Conservation (phyloP, 805 yeast genomes). For the Danielozyma ontarioensis region DNA sequence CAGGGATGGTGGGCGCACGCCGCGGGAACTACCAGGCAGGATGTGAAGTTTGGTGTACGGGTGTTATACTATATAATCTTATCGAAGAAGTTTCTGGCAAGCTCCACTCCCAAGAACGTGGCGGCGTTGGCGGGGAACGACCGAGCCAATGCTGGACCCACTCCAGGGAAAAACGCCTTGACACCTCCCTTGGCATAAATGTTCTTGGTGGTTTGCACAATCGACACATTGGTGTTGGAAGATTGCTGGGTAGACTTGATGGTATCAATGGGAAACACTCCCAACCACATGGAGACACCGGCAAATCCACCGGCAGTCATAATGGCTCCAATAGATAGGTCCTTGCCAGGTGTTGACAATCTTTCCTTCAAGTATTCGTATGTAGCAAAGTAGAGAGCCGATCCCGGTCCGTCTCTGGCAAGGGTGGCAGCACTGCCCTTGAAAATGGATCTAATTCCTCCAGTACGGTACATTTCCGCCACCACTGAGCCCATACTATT, state of each 20-base stretch:
- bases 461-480: constrained; percentile 62
- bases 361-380: constrained; percentile 74
- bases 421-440: constrained; percentile 90
- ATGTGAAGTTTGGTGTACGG: too few species aligned
- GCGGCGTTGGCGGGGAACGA: constrained; percentile 99
- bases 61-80: too few species aligned
- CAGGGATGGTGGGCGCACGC: too few species aligned
- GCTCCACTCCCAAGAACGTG: constrained; percentile 91
- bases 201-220: constrained; percentile 58
- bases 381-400: constrained; percentile 92
- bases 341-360: constrained; percentile 51
- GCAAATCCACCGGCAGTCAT: constrained; percentile 92
- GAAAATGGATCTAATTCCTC: constrained; percentile 80
- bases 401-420: constrained; percentile 97
- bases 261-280: constrained; percentile 94
- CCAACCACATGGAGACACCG: constrained; percentile 96
- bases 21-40: too few species aligned
- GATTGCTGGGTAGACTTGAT: constrained; percentile 81
- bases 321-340: constrained; percentile 66
- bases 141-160: constrained; percentile 91
- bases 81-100: constrained; percentile 49
- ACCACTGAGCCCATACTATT: constrained; percentile 57
- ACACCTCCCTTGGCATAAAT: constrained; percentile 76
- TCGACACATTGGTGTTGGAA: constrained; percentile 47
- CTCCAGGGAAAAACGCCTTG: constrained; percentile 94